Evolutionary conservation across 2,329 filamentous ascomycete genomes (phyloP).

Genomic region (Colletotrichum caudatum): DNA sequence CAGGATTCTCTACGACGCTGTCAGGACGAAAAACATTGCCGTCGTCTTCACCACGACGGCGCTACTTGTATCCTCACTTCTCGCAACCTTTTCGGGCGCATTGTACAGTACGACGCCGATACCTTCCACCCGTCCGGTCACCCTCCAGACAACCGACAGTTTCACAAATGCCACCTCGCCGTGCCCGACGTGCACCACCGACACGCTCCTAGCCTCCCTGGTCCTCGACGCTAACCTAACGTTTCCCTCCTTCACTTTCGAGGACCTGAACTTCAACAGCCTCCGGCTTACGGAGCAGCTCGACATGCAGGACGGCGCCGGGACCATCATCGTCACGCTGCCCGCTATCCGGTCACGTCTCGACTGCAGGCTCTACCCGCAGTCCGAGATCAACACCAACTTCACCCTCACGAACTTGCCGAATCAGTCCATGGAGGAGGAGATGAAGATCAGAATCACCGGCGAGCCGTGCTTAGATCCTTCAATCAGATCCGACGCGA

Average conservation of each 20-base stretch:
- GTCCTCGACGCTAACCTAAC: conserved; percentile 51
- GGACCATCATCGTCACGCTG: conserved; percentile 45
- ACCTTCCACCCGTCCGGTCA: conserved; percentile 43
- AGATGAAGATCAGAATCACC: conserved; percentile 43
- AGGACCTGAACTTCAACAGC: conserved; percentile 46
- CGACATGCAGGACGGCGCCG: conserved; percentile 36
- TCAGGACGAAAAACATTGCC: conserved; percentile 46
- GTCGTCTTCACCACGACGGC: conserved; percentile 47
- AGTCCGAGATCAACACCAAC: conserved; percentile 45
- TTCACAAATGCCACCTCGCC: conserved; percentile 47
- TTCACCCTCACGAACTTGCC: conserved; percentile 43
- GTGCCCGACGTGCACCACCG: conserved; percentile 44
- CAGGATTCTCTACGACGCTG: conserved; percentile 46
- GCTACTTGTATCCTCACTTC: conserved; percentile 47
- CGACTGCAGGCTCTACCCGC: conserved; percentile 44
- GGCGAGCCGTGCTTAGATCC: conserved; percentile 43
- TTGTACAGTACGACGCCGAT: conserved; percentile 50
- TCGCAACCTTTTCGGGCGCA: conserved; percentile 49
- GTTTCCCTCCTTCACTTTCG: conserved; percentile 54
- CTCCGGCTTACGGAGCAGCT: conserved; percentile 27
- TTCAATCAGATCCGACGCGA: conserved; percentile 42
- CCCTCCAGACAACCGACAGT: conserved; percentile 47
- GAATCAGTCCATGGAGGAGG: conserved; percentile 1
- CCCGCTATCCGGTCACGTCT: conserved; percentile 51
- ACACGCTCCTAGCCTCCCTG: conserved; percentile 50